Base-by-base conservation (phyloP, 176 grass and related monocot genomes). In the Avena insularis region DNA sequence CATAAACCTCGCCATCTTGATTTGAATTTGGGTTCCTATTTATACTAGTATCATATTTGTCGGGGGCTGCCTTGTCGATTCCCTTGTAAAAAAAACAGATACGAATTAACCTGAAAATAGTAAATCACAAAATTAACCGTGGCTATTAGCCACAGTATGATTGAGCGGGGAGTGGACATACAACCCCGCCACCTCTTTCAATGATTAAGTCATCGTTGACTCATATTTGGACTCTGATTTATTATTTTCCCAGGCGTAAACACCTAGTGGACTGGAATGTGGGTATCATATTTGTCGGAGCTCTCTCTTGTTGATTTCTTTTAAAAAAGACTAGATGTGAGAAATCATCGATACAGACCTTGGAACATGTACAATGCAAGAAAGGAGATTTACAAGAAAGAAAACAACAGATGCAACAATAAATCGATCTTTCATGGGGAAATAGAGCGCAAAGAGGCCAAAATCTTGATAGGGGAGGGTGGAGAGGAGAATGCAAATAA, bases 41-140 rank as follows among this genome's bases (percentile, higher is more conserved):
- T 31, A 65, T 65, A 29, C 29, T 29, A 29, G 29, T 29, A 5
- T 43, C 7, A 31, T 14, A 33, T 27, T 62, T 66, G 12, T 13
- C 6, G 27, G 63, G 63, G 27, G 23, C 23, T 27, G 25, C 16
- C 55, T 66, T 31, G 63, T 33, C 27, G 27, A 66, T 66, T 66
- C 31, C 11, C 62, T 9, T 27, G 11, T 65, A 4, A 12, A 14
- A 27, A 29, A 55, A 55, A 4, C 3, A 11, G 49, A 51, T 13
- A 87, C 46, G 82, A 61, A 47, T 29, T 23, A 88, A 88, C 40
- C 80, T 83, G 79, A 13, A 36, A 82, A 64, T 17, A 81, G 5
- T 60, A 74, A 33, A 86, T 48, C 19, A 75, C 19, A 50, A 82
- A 10, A 80, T 58, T 55, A 51, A 79, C 27, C 4, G 29, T 53